Evolutionary conservation across 164 flowering plant genomes (phyloP).

Genomic region (Sedum album): DNA sequence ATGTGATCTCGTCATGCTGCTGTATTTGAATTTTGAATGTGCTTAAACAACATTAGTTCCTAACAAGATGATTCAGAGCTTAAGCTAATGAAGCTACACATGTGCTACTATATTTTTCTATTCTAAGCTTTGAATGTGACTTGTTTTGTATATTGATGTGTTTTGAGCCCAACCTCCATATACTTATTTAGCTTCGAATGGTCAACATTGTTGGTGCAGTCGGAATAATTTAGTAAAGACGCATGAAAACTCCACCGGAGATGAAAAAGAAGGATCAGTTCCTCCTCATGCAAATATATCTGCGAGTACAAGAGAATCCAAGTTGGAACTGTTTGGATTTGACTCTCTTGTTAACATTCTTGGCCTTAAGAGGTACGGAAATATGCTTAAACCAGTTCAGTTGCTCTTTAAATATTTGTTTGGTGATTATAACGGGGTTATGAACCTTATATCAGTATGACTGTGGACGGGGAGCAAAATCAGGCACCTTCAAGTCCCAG

Average conservation of each 20-base stretch:
- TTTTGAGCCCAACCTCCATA: neutral
- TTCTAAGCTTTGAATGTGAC: no score
- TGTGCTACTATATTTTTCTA: no score
- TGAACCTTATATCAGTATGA: constrained; percentile 49
- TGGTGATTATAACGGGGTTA: neutral
- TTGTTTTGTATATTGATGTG: neutral
- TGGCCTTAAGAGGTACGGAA: constrained; percentile 74
- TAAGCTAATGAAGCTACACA: no score
- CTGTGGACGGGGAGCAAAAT: constrained; percentile 86
- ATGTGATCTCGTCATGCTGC: no score
- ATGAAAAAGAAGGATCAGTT: constrained; percentile 26
- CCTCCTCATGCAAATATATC: constrained; percentile 28
- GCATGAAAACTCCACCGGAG: constrained; percentile 21
- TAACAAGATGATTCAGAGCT: no score
- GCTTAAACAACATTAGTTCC: no score
- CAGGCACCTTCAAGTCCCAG: constrained; percentile 79
- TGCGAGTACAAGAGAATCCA: constrained; percentile 61
- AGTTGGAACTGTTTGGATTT: constrained; percentile 92
- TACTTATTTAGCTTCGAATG: neutral
- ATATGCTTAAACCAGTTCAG: neutral
- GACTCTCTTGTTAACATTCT: constrained; percentile 95
- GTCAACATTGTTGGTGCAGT: neutral
- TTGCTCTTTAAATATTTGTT: neutral
- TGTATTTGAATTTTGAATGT: no score
- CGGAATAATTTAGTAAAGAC: constrained; percentile 34